Conservation (phyloP, 2,329 filamentous ascomycete species). For the Colletotrichum salicis region DNA sequence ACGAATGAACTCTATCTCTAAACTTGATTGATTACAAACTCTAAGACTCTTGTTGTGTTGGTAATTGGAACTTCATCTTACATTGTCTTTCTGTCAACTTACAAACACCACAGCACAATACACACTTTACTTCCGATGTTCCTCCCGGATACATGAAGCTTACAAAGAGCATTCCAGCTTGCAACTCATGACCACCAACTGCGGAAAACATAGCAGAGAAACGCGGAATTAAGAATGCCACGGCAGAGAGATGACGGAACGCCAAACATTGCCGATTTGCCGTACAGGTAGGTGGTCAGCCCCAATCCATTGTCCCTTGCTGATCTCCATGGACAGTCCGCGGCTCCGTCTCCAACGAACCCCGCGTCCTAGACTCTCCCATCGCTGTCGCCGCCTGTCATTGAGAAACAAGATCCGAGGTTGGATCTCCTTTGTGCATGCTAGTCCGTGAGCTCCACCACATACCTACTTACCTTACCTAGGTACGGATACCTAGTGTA, state of each 20-base stretch:
- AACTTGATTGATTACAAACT: neutral
- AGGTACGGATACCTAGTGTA: neutral
- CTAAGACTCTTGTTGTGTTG: neutral
- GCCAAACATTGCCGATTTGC: neutral
- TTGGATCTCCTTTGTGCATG: neutral
- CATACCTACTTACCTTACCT: neutral
- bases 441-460: neutral
- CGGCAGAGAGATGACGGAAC: neutral
- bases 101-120: too few relatives aligned
- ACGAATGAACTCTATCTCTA: neutral
- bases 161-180: neutral
- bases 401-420: neutral
- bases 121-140: too few relatives aligned
- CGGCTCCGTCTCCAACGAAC: neutral
- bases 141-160: neutral
- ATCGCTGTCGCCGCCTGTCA: neutral
- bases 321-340: neutral
- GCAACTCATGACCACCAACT: neutral
- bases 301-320: neutral
- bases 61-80: neutral
- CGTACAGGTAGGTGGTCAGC: neutral
- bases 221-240: neutral
- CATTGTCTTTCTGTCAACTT: too few relatives aligned
- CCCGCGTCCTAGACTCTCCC: neutral
- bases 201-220: neutral